These are phyloP conservation scores for Candida sp. DNA, from an alignment of 1,139 yeast species.

Conservation along the genomic window DNA sequence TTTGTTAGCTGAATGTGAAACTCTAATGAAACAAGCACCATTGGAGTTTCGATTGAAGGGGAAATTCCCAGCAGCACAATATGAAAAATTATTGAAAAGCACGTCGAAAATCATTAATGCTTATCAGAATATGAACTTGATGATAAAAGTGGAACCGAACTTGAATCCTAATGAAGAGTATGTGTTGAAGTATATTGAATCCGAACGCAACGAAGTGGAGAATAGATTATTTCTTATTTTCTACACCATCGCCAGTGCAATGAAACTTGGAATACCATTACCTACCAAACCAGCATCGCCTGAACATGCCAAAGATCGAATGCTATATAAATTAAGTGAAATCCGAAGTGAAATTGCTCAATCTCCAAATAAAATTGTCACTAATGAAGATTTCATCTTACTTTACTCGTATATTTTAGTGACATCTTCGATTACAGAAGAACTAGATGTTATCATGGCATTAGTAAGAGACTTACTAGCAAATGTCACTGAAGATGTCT, in stretches of 20 bases:
- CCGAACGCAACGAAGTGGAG: conserved; percentile 66
- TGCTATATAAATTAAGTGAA: conserved; percentile 60
- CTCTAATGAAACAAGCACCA: conserved; percentile 68
- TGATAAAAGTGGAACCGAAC: conserved; percentile 60
- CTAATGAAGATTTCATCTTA: conserved; percentile 69
- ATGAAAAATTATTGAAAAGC: conserved; percentile 46
- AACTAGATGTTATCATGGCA: conserved; percentile 55
- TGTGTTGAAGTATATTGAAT: conserved; percentile 52
- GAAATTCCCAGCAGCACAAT: conserved; percentile 55
- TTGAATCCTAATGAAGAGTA: conserved; percentile 52
- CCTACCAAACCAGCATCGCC: conserved; percentile 79
- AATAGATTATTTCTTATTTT: conserved; percentile 70
- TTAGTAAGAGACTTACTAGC: conserved; percentile 61
- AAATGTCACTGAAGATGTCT: conserved; percentile 53
- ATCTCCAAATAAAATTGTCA: conserved; percentile 20
- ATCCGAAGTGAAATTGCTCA: conserved; percentile 31
- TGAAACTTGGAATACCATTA: conserved; percentile 71
- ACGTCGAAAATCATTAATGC: conserved; percentile 73
- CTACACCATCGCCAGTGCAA: conserved; percentile 76
- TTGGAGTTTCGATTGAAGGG: conserved; percentile 76
- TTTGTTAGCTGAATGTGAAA: conserved; percentile 60
- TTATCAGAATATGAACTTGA: conserved; percentile 65
- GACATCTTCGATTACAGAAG: conserved; percentile 63
- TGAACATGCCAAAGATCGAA: conserved; percentile 69
- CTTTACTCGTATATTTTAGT: conserved; percentile 74